These are phyloP conservation scores for Medicago truncatula DNA, from an alignment of 306 rosid species.

Conservation along the genomic window DNA sequence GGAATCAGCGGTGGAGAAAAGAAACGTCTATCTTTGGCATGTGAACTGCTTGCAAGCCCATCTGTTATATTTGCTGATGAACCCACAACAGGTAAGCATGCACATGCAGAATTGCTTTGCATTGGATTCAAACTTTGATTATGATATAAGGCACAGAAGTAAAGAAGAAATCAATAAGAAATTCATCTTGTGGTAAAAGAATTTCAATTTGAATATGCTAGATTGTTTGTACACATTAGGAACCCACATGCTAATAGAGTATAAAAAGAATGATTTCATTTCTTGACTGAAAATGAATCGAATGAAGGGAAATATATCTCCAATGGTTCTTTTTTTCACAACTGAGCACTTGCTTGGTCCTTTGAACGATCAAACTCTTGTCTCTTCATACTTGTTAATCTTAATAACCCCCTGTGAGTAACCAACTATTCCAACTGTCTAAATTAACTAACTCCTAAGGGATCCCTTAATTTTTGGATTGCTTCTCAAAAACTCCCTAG, in stretches of 20 bases:
- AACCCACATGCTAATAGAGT: background rate
- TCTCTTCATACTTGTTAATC: background rate
- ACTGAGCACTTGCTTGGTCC: conserved; percentile 2
- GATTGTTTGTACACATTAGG: background rate
- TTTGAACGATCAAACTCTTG: background rate
- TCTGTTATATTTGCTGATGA: conserved; percentile 93
- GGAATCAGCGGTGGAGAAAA: conserved; percentile 97
- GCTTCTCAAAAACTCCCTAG: conserved; percentile 2
- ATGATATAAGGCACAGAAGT: background rate
- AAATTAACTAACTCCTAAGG: background rate
- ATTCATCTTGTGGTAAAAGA: background rate
- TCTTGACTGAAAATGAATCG: background rate
- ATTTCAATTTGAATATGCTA: conserved; percentile 8
- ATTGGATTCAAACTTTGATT: conserved; percentile 24
- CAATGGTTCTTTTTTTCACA: background rate
- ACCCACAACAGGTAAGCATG: conserved; percentile 84
- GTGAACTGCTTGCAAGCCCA: conserved; percentile 95
- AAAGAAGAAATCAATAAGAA: conserved; percentile 7
- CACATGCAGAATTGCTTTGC: conserved; percentile 27
- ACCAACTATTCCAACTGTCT: background rate
- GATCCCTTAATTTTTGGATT: background rate
- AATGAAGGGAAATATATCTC: background rate
- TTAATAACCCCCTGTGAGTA: background rate
- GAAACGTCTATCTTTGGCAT: conserved; percentile 88
- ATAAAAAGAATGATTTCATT: background rate